Conservation (phyloP, 129 eudicot genomes). For the Pulicaria dysenterica region DNA sequence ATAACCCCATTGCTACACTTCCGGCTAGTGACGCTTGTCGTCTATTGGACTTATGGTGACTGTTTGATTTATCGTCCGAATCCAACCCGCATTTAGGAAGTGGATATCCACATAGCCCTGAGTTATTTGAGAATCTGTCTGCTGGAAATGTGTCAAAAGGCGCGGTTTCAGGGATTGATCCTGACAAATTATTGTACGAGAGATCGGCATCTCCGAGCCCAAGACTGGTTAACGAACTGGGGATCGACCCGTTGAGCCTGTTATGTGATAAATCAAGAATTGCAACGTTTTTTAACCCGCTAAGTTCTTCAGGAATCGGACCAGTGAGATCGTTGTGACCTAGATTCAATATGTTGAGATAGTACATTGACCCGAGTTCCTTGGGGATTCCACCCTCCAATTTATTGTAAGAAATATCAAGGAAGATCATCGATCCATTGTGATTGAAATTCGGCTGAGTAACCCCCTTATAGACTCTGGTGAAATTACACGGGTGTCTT, state of each 20-base stretch:
- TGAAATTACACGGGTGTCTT: slow-evolving; percentile 73
- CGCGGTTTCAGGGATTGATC: slow-evolving; percentile 72
- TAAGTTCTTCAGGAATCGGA: slow-evolving; percentile 79
- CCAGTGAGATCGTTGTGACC: slow-evolving; percentile 86
- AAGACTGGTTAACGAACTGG: slow-evolving; percentile 63
- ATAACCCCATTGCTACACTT: slow-evolving; percentile 85
- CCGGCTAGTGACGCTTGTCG: slow-evolving; percentile 82
- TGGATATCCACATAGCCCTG: slow-evolving; percentile 89
- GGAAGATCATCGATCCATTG: slow-evolving; percentile 92
- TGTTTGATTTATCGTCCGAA: slow-evolving; percentile 13
- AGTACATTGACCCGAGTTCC: slow-evolving; percentile 87
- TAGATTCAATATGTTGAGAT: slow-evolving; percentile 64
- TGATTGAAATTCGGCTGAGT: slow-evolving; percentile 87
- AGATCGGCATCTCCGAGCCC: slow-evolving; percentile 81
- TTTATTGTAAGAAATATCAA: slow-evolving; percentile 74
- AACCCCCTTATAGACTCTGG: slow-evolving; percentile 63
- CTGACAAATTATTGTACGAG: slow-evolving; percentile 70
- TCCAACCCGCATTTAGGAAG: slow-evolving; percentile 47
- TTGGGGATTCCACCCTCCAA: slow-evolving; percentile 86
- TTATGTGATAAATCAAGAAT: slow-evolving; percentile 85
- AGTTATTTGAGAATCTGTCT: slow-evolving; percentile 62
- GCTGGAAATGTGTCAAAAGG: slow-evolving; percentile 85
- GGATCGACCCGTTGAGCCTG: slow-evolving; percentile 71
- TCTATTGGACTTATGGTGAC: slow-evolving; percentile 55
- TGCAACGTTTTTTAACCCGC: slow-evolving; percentile 64